Conservation (phyloP, 192 early-diverging fungal species). For the Piromyces finnis region DNA sequence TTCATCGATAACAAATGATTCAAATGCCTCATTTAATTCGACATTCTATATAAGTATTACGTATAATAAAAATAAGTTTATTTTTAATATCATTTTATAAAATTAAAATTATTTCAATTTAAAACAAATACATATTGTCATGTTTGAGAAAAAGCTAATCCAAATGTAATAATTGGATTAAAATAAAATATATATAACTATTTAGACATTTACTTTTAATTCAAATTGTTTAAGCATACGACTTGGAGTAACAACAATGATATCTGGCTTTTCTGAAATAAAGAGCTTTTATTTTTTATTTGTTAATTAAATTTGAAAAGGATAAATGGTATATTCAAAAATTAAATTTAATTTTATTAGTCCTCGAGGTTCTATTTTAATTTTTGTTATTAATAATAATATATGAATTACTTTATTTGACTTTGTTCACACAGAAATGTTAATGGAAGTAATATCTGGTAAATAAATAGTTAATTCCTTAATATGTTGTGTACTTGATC, state of each 20-base stretch:
- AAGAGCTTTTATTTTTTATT: slow-evolving; percentile 30
- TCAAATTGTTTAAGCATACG: slow-evolving; percentile 61
- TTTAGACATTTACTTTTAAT: slow-evolving; percentile 14
- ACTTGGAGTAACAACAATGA: slow-evolving; percentile 76
- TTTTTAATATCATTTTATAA: too few species aligned
- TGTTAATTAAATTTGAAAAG: too few species aligned
- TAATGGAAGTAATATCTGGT: neutral
- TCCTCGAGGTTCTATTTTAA: too few species aligned
- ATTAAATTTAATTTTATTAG: too few species aligned
- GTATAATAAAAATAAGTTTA: too few species aligned
- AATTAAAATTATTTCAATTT: too few species aligned
- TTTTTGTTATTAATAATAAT: too few species aligned
- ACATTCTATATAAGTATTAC: slow-evolving; percentile 25
- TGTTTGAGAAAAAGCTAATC: too few species aligned
- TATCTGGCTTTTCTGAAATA: slow-evolving; percentile 70
- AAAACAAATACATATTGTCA: too few species aligned
- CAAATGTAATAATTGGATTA: too few species aligned
- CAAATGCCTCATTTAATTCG: slow-evolving; percentile 30
- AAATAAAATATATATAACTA: neutral
- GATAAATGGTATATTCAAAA: too few species aligned
- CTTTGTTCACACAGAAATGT: neutral
- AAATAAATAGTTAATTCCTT: slow-evolving; percentile 58
- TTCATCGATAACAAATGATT: slow-evolving; percentile 88
- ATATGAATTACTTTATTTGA: neutral
- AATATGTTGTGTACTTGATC: slow-evolving; percentile 70